Conservation (phyloP, 345 rosid species). For the Aquilaria sinensis region DNA sequence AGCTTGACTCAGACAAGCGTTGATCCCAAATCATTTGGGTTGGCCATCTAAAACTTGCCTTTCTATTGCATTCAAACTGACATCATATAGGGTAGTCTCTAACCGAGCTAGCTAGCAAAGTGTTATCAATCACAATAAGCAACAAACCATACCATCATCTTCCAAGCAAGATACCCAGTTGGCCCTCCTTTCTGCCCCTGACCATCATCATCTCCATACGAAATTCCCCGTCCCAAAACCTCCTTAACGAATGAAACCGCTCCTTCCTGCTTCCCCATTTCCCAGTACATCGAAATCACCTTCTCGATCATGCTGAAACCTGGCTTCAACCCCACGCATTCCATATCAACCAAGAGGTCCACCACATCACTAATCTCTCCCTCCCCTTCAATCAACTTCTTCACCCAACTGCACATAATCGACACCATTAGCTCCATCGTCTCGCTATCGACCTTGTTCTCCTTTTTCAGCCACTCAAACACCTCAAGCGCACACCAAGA, state of each 20-base stretch:
- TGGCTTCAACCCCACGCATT: conserved; percentile 80
- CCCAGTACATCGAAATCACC: conserved; percentile 87
- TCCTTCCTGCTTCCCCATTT: conserved; percentile 51
- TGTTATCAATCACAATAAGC: conserved; percentile 6
- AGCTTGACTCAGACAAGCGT: too few relatives aligned
- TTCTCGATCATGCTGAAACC: conserved; percentile 92
- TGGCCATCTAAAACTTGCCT: too few relatives aligned
- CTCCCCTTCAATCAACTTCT: conserved; percentile 64
- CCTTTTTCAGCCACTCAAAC: conserved; percentile 86
- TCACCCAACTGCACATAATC: conserved; percentile 82
- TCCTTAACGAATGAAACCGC: conserved; percentile 69
- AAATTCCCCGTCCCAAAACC: conserved; percentile 50
- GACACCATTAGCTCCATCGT: conserved; percentile 96
- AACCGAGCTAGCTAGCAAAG: not conserved
- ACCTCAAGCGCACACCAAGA: conserved; percentile 97
- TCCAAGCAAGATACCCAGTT: conserved; percentile 90
- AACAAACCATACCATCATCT: conserved; percentile 60
- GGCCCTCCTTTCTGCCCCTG: conserved; percentile 80
- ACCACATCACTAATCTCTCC: conserved; percentile 58
- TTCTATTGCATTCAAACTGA: too few relatives aligned
- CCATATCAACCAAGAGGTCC: conserved; percentile 82
- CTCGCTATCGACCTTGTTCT: conserved; percentile 74
- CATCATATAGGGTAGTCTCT: too few relatives aligned
- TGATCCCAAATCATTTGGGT: too few relatives aligned
- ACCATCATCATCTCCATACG: conserved; percentile 33